A percentile compares a stretch with the other conserved stretches of the same genome.
Evolutionary conservation across 768 basidiomycete species (phyloP).

Genomic region (Cytidiella melzeri): DNA sequence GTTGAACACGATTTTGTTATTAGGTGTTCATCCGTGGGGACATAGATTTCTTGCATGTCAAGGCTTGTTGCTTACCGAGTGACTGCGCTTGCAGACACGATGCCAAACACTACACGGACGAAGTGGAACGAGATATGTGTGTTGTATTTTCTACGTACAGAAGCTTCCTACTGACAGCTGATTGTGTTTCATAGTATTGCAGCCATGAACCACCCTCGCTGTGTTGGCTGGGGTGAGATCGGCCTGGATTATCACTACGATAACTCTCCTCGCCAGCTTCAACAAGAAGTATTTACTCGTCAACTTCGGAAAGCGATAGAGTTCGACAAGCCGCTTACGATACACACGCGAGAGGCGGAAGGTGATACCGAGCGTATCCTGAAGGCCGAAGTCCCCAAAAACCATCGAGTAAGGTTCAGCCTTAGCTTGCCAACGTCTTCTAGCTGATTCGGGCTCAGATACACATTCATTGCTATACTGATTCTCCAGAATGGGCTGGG

Average conservation of each 20-base stretch:
- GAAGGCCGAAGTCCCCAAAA: constrained; percentile 66
- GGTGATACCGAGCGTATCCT: constrained; percentile 75
- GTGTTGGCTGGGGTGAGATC: constrained; percentile 87
- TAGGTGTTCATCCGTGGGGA: constrained; percentile 72
- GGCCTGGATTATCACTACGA: constrained; percentile 85
- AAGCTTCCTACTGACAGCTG: neutral
- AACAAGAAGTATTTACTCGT: constrained; percentile 57
- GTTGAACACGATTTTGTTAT: neutral
- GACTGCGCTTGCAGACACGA: constrained; percentile 45
- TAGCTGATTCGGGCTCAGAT: constrained; percentile 37
- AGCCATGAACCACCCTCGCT: constrained; percentile 74
- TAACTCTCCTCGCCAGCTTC: constrained; percentile 63
- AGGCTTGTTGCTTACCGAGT: neutral
- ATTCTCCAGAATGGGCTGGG: constrained; percentile 66
- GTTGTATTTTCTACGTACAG: constrained; percentile 17
- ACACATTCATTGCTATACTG: constrained; percentile 87
- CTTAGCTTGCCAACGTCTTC: neutral
- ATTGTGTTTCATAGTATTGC: constrained; percentile 40
- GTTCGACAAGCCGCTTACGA: constrained; percentile 72
- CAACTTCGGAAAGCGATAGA: constrained; percentile 66
- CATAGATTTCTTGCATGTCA: neutral
- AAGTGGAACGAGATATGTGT: constrained; percentile 63
- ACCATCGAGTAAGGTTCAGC: constrained; percentile 48
- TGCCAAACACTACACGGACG: constrained; percentile 60
- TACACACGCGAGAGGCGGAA: constrained; percentile 84